phyloP scores from a whole-genome alignment of 2,329 filamentous ascomycete species.

The Ophiocordyceps polyrhachis-furcata region DNA sequence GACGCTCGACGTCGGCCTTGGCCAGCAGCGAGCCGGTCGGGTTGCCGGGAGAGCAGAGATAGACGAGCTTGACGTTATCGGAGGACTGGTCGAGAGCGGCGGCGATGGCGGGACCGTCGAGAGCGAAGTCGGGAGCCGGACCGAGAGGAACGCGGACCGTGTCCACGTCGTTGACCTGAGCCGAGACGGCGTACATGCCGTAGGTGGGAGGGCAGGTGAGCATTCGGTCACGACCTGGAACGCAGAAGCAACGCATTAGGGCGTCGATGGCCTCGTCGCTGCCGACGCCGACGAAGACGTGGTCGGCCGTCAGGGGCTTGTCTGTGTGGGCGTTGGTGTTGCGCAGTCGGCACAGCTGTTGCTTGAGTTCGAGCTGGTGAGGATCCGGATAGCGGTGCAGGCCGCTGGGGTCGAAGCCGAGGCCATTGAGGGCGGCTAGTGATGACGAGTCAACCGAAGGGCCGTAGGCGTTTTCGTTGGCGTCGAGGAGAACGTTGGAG shows the following conservation, averaged over 20 bases:
- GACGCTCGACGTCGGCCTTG: slow-evolving; percentile 51
- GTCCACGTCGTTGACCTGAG: slow-evolving; percentile 79
- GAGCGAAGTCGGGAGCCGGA: slow-evolving; percentile 49
- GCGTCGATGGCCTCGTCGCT: slow-evolving; percentile 96
- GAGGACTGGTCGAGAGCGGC: slow-evolving; percentile 30
- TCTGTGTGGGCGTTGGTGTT: slow-evolving; percentile 69
- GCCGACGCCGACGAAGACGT: slow-evolving; percentile 88
- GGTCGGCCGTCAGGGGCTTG: slow-evolving; percentile 54
- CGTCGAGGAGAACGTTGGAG: slow-evolving; percentile 86
- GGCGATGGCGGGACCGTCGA: slow-evolving; percentile 53
- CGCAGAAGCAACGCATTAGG: slow-evolving; percentile 81
- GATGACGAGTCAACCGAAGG: slow-evolving; percentile 44
- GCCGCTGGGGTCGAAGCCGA: slow-evolving; percentile 51
- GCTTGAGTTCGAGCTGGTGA: slow-evolving; percentile 76
- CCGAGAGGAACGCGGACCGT: slow-evolving; percentile 76
- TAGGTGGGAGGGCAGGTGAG: slow-evolving; percentile 93
- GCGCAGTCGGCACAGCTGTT: slow-evolving; percentile 68
- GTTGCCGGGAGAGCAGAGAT: slow-evolving; percentile 90
- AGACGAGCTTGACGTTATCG: slow-evolving; percentile 59
- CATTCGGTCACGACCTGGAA: slow-evolving; percentile 73
- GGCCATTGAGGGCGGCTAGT: slow-evolving; percentile 12
- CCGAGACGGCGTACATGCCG: slow-evolving; percentile 93
- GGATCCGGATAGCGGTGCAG: slow-evolving; percentile 94
- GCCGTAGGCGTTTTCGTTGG: slow-evolving; percentile 93
- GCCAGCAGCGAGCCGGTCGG: slow-evolving; percentile 66